Conservation (phyloP, 2,329 filamentous ascomycete genomes). For the Graphiopsis chlorocephala region DNA sequence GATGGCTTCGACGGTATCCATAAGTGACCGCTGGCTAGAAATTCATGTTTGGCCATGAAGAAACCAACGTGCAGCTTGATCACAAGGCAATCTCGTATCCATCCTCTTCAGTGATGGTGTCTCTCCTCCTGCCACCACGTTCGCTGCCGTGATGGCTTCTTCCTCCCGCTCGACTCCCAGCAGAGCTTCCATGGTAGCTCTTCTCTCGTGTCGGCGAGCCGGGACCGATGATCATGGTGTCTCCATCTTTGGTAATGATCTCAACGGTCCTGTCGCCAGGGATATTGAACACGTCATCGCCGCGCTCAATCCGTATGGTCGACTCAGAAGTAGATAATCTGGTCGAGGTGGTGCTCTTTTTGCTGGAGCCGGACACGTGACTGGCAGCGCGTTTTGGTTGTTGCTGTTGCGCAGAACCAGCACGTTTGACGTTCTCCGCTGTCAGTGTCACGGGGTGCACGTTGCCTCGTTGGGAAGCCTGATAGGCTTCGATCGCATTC, state of each 20-base stretch:
- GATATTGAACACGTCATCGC: constrained; percentile 29
- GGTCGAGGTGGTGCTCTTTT: constrained; percentile 26
- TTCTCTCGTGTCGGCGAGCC: constrained; percentile 23
- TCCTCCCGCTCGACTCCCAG: constrained; percentile 24
- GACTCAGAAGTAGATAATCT: constrained; percentile 22
- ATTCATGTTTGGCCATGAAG: not conserved
- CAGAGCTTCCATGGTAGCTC: constrained; percentile 23
- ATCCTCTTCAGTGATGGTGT: constrained; percentile 25
- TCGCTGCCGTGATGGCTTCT: constrained; percentile 16
- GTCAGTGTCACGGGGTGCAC: constrained; percentile 24
- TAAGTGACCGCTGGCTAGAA: not conserved
- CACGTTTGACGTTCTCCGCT: constrained; percentile 29
- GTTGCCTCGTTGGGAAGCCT: constrained; percentile 24
- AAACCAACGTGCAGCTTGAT: not conserved
- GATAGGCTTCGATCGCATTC: constrained; percentile 29
- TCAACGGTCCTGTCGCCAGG: constrained; percentile 28
- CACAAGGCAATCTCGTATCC: constrained; percentile 19
- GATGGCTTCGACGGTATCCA: not conserved
- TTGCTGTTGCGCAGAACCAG: constrained; percentile 14
- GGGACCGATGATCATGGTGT: constrained; percentile 23
- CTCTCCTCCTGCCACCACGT: constrained; percentile 9
- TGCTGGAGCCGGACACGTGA: constrained; percentile 28
- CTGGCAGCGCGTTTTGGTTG: constrained; percentile 19
- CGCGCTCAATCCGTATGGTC: constrained; percentile 27
- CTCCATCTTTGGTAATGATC: constrained; percentile 28